Evolutionary conservation across 1,139 yeast species (phyloP).

Genomic region (Protomyces inundatus): DNA sequence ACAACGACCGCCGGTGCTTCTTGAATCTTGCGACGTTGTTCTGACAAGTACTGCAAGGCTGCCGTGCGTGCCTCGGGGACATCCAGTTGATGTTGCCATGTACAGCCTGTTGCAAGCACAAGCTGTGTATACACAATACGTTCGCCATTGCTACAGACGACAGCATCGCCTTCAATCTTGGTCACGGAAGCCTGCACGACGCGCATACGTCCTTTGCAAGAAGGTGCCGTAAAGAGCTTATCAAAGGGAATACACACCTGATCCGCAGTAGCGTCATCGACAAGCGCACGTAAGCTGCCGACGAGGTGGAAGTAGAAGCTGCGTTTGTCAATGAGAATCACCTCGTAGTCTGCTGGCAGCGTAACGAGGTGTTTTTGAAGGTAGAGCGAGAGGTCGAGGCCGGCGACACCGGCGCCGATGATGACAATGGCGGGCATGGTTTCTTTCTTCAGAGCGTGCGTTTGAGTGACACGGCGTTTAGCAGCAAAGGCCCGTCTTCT

Average conservation of each 20-base stretch:
- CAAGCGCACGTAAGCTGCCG: conserved; percentile 12
- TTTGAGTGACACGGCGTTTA: too few relatives aligned
- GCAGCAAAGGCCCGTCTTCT: too few relatives aligned
- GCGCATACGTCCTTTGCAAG: background rate
- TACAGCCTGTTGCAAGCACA: conserved; percentile 18
- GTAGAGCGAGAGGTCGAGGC: conserved; percentile 6
- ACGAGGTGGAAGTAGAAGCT: conserved; percentile 16
- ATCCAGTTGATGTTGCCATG: conserved; percentile 12
- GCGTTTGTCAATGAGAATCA: conserved; percentile 16
- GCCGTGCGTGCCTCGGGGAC: conserved; percentile 10
- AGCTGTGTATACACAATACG: conserved; percentile 1
- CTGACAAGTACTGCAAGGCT: conserved; percentile 6
- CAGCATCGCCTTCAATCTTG: background rate
- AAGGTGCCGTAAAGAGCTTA: background rate
- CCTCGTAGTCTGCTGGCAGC: conserved; percentile 7
- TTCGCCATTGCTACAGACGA: background rate
- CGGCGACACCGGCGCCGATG: conserved; percentile 25
- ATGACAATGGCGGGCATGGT: conserved; percentile 19
- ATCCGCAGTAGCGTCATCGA: background rate
- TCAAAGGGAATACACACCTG: conserved; percentile 21
- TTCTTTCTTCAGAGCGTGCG: background rate
- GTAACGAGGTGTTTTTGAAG: conserved; percentile 9
- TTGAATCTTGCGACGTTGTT: background rate
- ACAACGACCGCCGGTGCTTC: conserved; percentile 10
- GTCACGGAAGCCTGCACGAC: conserved; percentile 6